A percentile compares a stretch with the other conserved stretches of the same genome.
phyloP scores from a whole-genome alignment of 768 basidiomycete species.

The Tremella mesenterica region DNA sequence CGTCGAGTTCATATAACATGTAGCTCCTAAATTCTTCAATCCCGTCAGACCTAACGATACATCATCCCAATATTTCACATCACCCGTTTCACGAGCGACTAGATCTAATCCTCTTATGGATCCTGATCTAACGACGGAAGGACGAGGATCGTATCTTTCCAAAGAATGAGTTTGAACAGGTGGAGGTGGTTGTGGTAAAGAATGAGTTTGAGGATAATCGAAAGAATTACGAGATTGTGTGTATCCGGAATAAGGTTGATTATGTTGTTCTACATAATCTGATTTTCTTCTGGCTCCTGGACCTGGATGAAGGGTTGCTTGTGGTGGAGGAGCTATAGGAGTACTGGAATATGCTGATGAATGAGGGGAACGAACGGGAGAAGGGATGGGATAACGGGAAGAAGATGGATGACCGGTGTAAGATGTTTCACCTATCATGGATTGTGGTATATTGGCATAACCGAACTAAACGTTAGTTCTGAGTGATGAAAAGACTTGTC shows the following conservation, averaged over 20 bases:
- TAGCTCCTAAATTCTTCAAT: slow-evolving; percentile 89
- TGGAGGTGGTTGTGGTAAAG: slow-evolving; percentile 63
- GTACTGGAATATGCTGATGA: slow-evolving; percentile 30
- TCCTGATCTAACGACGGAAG: slow-evolving; percentile 27
- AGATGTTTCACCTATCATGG: slow-evolving; percentile 36
- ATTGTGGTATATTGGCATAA: slow-evolving; percentile 25
- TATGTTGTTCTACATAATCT: slow-evolving; percentile 72
- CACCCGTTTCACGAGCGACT: slow-evolving; percentile 62
- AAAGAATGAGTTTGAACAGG: slow-evolving; percentile 60
- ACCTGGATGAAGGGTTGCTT: slow-evolving; percentile 73
- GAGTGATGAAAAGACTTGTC: not conserved
- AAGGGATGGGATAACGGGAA: slow-evolving; percentile 13
- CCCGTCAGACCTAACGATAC: slow-evolving; percentile 70
- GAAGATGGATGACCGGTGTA: slow-evolving; percentile 27
- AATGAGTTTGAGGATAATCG: slow-evolving; percentile 60
- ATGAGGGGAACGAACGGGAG: slow-evolving; percentile 5
- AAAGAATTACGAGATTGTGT: slow-evolving; percentile 54
- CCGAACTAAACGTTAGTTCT: slow-evolving; percentile 17
- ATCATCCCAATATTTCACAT: slow-evolving; percentile 76
- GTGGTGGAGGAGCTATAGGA: slow-evolving; percentile 61
- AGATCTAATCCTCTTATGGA: slow-evolving; percentile 38
- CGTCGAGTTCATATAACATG: slow-evolving; percentile 98
- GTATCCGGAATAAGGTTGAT: slow-evolving; percentile 46
- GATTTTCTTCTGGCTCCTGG: slow-evolving; percentile 62
- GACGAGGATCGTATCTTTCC: slow-evolving; percentile 68